Conservation (phyloP, 208 protist genomes). For the Trypanosoma cruzi region DNA sequence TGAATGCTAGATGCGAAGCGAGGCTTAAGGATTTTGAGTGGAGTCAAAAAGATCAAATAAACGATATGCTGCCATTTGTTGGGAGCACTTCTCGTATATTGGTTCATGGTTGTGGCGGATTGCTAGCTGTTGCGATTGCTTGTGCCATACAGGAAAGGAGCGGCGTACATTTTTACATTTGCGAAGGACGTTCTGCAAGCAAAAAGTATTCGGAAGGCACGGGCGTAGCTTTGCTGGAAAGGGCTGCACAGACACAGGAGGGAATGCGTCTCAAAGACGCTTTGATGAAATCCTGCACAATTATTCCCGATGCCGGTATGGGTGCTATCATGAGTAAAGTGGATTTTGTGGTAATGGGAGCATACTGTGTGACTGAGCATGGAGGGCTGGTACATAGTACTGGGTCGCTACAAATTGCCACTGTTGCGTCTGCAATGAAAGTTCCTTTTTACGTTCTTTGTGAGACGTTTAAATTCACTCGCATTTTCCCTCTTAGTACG, state of each 20-base stretch:
- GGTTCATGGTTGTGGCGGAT: constrained; percentile 77
- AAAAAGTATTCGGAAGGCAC: constrained; percentile 56
- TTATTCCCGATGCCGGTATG: constrained; percentile 91
- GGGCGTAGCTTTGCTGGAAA: constrained; percentile 53
- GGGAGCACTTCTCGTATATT: constrained; percentile 75
- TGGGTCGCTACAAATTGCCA: constrained; percentile 97
- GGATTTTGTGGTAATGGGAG: constrained; percentile 97
- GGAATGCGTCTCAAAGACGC: constrained; percentile 62
- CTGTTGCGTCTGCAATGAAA: constrained; percentile 94
- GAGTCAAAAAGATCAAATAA: constrained; percentile 83
- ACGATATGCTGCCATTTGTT: constrained; percentile 87
- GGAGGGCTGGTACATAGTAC: constrained; percentile 99
- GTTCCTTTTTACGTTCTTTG: constrained; percentile 99
- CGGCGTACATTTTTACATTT: constrained; percentile 88
- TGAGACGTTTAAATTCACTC: constrained; percentile 99
- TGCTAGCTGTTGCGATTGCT: constrained; percentile 78
- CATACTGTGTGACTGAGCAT: constrained; percentile 98
- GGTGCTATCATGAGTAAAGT: constrained; percentile 89
- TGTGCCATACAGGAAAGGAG: constrained; percentile 79
- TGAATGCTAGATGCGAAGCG: constrained; percentile 65
- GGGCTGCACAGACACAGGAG: constrained; percentile 54
- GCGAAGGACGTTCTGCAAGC: constrained; percentile 64
- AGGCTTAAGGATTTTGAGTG: constrained; percentile 61
- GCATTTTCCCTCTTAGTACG: constrained; percentile 97
- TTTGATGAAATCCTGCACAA: constrained; percentile 62